Conservation (phyloP, 768 basidiomycete species). For the Mrakia gelida region DNA sequence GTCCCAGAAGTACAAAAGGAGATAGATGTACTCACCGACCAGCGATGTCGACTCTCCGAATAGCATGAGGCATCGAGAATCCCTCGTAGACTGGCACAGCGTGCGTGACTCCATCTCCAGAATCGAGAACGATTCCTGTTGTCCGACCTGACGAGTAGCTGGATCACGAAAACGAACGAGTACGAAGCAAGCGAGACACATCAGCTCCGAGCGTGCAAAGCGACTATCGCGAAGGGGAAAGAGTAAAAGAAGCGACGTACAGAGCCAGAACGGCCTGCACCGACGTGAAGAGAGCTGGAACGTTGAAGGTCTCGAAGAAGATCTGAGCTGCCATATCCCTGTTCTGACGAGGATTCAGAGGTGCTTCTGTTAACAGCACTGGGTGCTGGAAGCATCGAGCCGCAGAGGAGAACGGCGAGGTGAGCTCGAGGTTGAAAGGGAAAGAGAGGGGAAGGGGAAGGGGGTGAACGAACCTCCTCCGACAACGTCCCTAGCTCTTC, state of each 20-base stretch:
- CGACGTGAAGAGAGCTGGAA: constrained; percentile 91
- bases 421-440: not conserved
- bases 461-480: constrained; percentile 73
- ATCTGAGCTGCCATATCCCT: constrained; percentile 96
- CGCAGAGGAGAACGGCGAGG: not conserved
- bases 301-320: constrained; percentile 99
- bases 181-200: too few species aligned
- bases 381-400: constrained; percentile 66
- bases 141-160: constrained; percentile 98
- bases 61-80: constrained; percentile 98
- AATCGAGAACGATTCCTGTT: constrained; percentile 98
- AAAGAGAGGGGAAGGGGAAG: not conserved
- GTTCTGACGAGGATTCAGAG: constrained; percentile 92
- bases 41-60: constrained; percentile 90
- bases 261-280: constrained; percentile 95
- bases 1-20: not conserved
- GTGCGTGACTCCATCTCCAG: constrained; percentile 97
- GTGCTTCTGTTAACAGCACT: constrained; percentile 93
- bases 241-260: constrained; percentile 52
- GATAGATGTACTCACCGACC: constrained; percentile 62
- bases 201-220: not conserved
- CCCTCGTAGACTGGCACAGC: constrained; percentile 98
- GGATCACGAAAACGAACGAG: constrained; percentile 25
- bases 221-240: not conserved
- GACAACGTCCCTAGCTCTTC: constrained; percentile 92